Base-by-base conservation (phyloP, 768 basidiomycete genomes). In the Obba rivulosa region DNA sequence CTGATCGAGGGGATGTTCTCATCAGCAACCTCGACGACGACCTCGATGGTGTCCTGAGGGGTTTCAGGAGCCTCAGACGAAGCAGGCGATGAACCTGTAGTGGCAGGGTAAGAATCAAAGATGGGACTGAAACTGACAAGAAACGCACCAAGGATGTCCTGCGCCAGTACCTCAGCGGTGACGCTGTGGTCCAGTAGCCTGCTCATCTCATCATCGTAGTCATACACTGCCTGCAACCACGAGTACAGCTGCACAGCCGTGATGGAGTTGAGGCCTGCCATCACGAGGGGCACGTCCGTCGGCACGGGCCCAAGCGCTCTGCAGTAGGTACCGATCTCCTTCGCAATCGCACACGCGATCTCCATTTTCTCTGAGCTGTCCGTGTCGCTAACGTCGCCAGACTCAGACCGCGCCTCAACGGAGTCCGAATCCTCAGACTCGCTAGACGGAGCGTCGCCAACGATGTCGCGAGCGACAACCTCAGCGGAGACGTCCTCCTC, bases 151-250 rank as follows among this genome's bases (percentile, higher is more conserved):
- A 31, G 28, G 37, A 66, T 66, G 25, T 66, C 62, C 37, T 51
- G 31, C 20, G 65, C 65, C 3, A 66, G 59, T 18, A 52, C 53
- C 9, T 54, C 38, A 42, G 63, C 50, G 4, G 66, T 63, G 34
- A 62, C 45, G 22, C 63, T 61, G 28, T 62, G 61, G 20, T 65
- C 60, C 25, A 66, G 59, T 4, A 67, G 49, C 37, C 60, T 58
- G 35, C 53, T 35, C 58, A 64, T 54, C 45, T 62, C 60, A 18
- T 58, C 63, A 11, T 45, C 56, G 37, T 62, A 65, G 41, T 66
- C 62, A 39, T 59, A 46, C 25, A 60, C 62, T 22, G 61, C 64
- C 49, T 65, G 66, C 51, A 67, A 47, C 66, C 65, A 67, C 55
- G 62, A 58, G 50, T 60, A 54, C 24, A 68, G 53, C 22, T 58